Conservation (phyloP, 1,284 basidiomycete species). For the Malassezia psittaci region DNA sequence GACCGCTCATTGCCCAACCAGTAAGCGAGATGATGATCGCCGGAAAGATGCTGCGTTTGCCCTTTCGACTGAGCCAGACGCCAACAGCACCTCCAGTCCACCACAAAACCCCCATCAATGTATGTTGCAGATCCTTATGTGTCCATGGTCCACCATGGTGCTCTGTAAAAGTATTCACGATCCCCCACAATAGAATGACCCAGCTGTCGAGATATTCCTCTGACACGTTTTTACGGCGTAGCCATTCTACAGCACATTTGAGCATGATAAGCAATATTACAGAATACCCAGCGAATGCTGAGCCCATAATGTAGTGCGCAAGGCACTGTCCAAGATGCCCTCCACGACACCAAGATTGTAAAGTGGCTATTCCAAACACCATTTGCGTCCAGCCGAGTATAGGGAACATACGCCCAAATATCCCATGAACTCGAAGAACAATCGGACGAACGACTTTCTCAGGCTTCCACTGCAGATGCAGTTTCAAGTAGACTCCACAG, state of each 20-base stretch:
- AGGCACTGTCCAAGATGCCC: conserved; percentile 53
- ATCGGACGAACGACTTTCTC: conserved; percentile 66
- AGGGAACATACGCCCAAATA: conserved; percentile 75
- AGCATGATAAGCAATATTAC: conserved; percentile 72
- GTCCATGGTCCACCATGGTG: conserved; percentile 51
- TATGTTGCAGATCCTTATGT: conserved; percentile 89
- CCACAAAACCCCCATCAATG: conserved; percentile 56
- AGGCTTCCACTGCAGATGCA: conserved; percentile 62
- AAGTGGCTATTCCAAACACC: conserved; percentile 33
- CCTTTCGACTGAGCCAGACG: conserved; percentile 71
- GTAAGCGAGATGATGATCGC: conserved; percentile 60
- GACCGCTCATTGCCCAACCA: conserved; percentile 89
- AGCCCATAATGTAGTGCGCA: conserved; percentile 59
- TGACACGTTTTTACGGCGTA: conserved; percentile 52
- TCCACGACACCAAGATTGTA: conserved; percentile 58
- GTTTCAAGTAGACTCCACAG: conserved; percentile 79
- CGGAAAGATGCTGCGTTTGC: conserved; percentile 73
- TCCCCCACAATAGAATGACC: conserved; percentile 72
- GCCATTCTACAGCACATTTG: conserved; percentile 71
- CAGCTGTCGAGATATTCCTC: conserved; percentile 87
- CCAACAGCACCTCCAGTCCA: conserved; percentile 83
- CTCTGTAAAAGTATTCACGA: conserved; percentile 87
- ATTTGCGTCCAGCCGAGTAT: conserved; percentile 60
- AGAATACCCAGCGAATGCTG: conserved; percentile 62
- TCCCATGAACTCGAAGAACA: conserved; percentile 63